Evolutionary conservation across 2,329 filamentous ascomycete genomes (phyloP), one percentile per base, ranked within the genome.

Genomic region (Teratosphaeria pseudoeucalypti): DNA sequence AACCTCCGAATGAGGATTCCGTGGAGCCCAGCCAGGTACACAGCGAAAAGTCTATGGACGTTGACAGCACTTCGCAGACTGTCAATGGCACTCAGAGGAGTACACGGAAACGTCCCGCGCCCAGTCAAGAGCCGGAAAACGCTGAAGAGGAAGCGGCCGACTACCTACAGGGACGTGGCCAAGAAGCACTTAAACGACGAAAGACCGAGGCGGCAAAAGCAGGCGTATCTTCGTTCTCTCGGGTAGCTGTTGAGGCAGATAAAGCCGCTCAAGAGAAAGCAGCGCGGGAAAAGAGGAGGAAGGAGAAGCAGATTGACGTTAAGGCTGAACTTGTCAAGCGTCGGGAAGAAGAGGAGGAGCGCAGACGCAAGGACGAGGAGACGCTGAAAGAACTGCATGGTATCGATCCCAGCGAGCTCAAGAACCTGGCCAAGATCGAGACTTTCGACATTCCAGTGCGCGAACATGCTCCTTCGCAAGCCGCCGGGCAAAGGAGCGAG

Each of bases 141-240:
- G 37, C 58, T 12, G 64, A 58, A 58, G 62, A 62, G 54, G 65
- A 64, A 54, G 74, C 88, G 9, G 83, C 92, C 71, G 85, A 90
- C 14, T 79, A 82, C 26, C 82, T 96, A 58, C 85, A 49, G 10
- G 43, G 92, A 1, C 89, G 91, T 0, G 89, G 86, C 0, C 85
- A 89, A 3, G 85, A 87, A 32, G 85, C 85, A 5, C 83, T 91
- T 70, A 97, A 95, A 72, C 84, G 86, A n/a, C 85, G 88, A 26
- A 85, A 87, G 29, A 78, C 89, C 23, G 85, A 83, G 62, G 80
- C 80, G 43, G 34, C 63, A 63, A 77, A 80, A 2, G 65, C 76
- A 70, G 75, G 54, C 68, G 71, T 58, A 54, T 61, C 68, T 54
- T 34, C 68, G 52, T 54, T 70, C 67, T 32, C 62, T 62, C 53